Conservation (phyloP, 2,329 filamentous ascomycete species). For the Immersiporthe knoxdaviesiana region DNA sequence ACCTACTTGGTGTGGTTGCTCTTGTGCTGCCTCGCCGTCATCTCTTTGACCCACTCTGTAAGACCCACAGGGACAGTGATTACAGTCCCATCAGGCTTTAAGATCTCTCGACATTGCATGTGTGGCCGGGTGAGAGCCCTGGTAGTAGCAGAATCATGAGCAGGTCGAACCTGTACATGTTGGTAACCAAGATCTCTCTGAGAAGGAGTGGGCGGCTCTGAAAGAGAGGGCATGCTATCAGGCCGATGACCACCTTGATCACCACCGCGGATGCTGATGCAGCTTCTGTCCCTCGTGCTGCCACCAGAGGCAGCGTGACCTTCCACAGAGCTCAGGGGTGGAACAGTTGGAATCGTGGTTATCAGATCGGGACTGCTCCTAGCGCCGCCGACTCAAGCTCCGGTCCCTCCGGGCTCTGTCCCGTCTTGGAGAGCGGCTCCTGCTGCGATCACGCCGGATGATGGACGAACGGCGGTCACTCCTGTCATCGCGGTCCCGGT, state of each 20-base stretch:
- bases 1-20: neutral
- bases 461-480: conserved; percentile 41
- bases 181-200: conserved; percentile 7
- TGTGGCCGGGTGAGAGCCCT: neutral
- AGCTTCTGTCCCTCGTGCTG: neutral
- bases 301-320: neutral
- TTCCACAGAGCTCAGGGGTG: neutral
- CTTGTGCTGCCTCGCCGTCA: conserved; percentile 7
- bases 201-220: neutral
- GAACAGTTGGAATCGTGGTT: neutral
- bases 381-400: conserved; percentile 29
- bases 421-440: conserved; percentile 19
- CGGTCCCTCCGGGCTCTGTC: conserved; percentile 28
- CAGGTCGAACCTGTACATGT: conserved; percentile 11
- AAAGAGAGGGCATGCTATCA: conserved; percentile 4
- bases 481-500: conserved; percentile 38
- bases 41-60: conserved; percentile 6
- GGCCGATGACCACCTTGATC: neutral
- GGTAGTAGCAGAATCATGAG: neutral
- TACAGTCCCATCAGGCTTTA: neutral
- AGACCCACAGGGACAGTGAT: neutral
- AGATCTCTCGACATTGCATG: neutral
- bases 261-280: neutral
- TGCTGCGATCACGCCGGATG: conserved; percentile 33
- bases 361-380: conserved; percentile 16